Percentiles rank a stretch among this genome's conserved stretches.
Evolutionary conservation across 495 filamentous ascomycete genomes (phyloP).

Genomic region (Bacidia gigantensis): DNA sequence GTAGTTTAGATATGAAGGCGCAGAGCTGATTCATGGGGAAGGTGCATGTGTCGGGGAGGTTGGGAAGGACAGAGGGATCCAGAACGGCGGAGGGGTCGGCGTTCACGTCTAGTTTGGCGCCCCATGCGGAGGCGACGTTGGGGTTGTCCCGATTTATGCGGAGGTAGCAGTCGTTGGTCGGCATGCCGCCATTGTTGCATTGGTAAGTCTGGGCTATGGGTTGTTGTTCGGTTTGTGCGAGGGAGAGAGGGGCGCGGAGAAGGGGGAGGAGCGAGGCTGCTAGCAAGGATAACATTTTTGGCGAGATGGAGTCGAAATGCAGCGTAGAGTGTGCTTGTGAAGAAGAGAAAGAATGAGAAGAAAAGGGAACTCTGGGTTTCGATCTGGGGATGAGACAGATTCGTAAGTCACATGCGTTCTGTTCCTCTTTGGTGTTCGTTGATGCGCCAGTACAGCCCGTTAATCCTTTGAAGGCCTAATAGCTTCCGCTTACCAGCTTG

Average conservation of each 20-base stretch:
- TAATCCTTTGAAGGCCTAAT: no score
- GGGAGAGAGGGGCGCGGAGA: slow-evolving; percentile 7
- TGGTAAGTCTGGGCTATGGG: neutral
- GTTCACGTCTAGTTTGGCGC: neutral
- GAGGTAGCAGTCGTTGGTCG: neutral
- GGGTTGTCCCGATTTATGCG: neutral
- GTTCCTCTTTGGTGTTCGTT: no score
- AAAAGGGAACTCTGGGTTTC: no score
- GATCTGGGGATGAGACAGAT: no score
- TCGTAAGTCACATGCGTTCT: no score
- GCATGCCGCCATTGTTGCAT: neutral
- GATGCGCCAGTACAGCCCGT: no score
- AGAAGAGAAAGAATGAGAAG: no score
- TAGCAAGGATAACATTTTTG: neutral
- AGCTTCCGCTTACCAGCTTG: no score
- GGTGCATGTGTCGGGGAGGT: neutral
- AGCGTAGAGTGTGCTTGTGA: no score
- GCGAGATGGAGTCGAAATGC: neutral
- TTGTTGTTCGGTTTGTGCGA: neutral
- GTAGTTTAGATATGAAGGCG: neutral
- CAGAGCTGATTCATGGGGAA: neutral
- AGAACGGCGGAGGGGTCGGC: neutral
- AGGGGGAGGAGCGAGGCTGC: slow-evolving; percentile 3
- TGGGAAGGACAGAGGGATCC: neutral
- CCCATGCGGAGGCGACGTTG: neutral